Percentiles rank a stretch among this genome's conserved stretches.
These are phyloP conservation scores for Piloderma croceum DNA, from an alignment of 768 basidiomycete genomes.

Conservation along the genomic window DNA sequence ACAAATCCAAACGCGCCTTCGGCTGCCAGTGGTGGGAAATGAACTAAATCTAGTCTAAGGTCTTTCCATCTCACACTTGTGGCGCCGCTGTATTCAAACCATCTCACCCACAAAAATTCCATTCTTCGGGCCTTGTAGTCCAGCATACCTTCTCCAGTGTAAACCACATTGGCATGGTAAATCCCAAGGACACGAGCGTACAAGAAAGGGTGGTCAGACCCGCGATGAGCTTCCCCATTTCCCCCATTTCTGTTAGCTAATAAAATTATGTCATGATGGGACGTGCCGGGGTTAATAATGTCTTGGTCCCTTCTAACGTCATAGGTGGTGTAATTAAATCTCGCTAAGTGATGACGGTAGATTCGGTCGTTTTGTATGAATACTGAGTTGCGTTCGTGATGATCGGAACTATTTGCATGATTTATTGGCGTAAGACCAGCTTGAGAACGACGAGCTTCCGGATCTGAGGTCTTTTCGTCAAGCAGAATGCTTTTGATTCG, in stretches of 20 bases:
- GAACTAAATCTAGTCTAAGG: background rate
- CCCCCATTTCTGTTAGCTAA: conserved; percentile 3
- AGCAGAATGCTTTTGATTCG: conserved; percentile 5
- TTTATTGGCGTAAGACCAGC: too few species aligned
- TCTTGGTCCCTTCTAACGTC: conserved; percentile 14
- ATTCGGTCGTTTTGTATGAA: background rate
- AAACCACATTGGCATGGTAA: background rate
- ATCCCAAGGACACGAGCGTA: conserved; percentile 11
- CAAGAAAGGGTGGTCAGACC: conserved; percentile 15
- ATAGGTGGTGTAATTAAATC: conserved; percentile 17
- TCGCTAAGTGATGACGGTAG: conserved; percentile 6
- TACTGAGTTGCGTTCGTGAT: background rate
- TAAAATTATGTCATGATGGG: conserved; percentile 8
- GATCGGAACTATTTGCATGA: background rate
- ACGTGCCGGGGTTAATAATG: conserved; percentile 9
- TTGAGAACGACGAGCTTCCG: too few species aligned
- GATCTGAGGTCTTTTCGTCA: conserved; percentile 6
- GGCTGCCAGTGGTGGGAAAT: conserved; percentile 1
- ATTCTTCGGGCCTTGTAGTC: background rate
- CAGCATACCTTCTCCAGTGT: too few species aligned
- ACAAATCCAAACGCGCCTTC: conserved; percentile 7
- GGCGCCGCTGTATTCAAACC: conserved; percentile 2
- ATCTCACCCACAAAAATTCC: conserved; percentile 10
- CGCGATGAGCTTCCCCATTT: background rate
- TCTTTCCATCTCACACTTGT: background rate